A percentile compares a stretch with the other conserved stretches of the same genome.
phyloP scores from a whole-genome alignment of 345 rosid species.

The Firmiana major region DNA sequence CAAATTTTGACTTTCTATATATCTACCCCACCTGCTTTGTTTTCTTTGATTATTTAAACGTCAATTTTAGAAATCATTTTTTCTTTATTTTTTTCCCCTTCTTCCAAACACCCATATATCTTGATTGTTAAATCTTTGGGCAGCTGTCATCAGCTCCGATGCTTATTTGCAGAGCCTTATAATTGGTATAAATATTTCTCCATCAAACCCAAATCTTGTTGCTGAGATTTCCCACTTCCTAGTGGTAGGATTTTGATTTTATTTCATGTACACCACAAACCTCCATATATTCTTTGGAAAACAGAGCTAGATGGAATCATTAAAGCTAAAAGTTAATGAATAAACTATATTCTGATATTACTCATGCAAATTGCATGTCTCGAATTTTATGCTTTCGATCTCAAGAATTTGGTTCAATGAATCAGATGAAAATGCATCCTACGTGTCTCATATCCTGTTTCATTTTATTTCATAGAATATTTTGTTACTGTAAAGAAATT shows the following conservation, averaged over 20 bases:
- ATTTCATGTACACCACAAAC: conserved; percentile 4
- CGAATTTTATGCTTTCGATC: neutral
- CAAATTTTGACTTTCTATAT: neutral
- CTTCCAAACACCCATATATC: too few species aligned
- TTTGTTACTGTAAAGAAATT: too few species aligned
- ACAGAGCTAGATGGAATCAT: conserved; percentile 13
- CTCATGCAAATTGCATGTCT: neutral
- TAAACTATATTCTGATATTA: neutral
- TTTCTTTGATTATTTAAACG: too few species aligned
- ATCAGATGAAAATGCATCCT: neutral
- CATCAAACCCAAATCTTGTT: conserved; percentile 32
- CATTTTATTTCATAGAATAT: neutral
- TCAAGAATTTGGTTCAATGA: neutral
- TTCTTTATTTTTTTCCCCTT: too few species aligned
- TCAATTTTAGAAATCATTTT: too few species aligned
- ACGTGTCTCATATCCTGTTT: neutral
- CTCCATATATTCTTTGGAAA: conserved; percentile 9
- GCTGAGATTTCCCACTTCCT: conserved; percentile 44
- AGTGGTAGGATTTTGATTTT: conserved; percentile 17
- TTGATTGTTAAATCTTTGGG: neutral
- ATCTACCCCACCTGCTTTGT: too few species aligned
- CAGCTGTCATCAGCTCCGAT: neutral
- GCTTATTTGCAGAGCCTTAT: neutral
- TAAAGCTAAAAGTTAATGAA: conserved; percentile 13
- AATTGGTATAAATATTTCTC: conserved; percentile 2